Percentiles rank a stretch among this genome's conserved stretches.
phyloP scores from a whole-genome alignment of 208 protist species.

The Strigomonas culicis region DNA sequence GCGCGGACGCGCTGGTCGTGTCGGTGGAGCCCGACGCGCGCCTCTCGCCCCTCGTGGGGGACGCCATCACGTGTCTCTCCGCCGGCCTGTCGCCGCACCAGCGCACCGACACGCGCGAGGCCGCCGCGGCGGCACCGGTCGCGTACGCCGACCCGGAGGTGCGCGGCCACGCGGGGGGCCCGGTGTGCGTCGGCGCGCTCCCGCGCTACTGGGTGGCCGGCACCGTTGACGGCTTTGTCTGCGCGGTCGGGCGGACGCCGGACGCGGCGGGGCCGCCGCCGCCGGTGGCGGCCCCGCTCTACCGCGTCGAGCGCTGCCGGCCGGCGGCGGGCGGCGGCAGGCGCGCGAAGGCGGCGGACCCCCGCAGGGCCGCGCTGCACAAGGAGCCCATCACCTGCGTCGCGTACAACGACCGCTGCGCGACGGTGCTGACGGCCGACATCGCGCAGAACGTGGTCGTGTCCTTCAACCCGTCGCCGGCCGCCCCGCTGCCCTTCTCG shows the following conservation, averaged over 20 bases:
- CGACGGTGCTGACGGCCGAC: constrained; percentile 56
- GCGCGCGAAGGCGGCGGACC: too few species aligned
- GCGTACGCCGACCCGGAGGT: not conserved
- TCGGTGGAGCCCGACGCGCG: not conserved
- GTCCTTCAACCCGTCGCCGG: constrained; percentile 29
- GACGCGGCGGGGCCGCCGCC: not conserved
- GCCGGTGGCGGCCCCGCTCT: not conserved
- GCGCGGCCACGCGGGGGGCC: not conserved
- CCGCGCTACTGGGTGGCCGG: not conserved
- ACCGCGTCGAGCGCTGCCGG: not conserved
- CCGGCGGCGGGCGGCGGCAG: not conserved
- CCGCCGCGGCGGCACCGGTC: not conserved
- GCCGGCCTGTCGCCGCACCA: not conserved
- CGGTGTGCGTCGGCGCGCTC: not conserved
- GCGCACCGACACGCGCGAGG: not conserved
- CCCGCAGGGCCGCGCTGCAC: constrained; percentile 46
- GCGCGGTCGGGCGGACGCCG: not conserved
- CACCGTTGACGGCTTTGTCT: not conserved
- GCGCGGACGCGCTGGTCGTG: not conserved
- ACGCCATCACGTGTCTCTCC: constrained; percentile 8
- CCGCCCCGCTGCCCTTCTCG: not conserved
- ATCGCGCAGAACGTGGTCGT: constrained; percentile 82
- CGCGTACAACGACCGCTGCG: constrained; percentile 37
- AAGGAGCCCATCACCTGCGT: constrained; percentile 74
- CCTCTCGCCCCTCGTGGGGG: not conserved